Base-by-base conservation (phyloP, 139 green algal species). In the Chlamydomonas sphaeroides region DNA sequence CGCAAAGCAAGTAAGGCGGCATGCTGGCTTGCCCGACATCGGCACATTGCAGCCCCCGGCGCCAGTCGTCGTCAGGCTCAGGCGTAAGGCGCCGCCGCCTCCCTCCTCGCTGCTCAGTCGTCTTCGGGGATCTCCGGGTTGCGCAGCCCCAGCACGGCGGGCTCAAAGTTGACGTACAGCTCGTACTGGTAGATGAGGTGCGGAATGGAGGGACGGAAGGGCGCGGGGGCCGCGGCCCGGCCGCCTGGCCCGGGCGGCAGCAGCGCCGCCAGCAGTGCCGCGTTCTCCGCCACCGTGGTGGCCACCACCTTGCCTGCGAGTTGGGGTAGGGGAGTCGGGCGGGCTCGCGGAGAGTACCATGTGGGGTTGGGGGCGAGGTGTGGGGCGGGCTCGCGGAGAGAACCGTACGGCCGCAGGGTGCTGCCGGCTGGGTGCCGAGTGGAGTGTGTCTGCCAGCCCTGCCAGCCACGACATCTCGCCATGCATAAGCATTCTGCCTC, bases 281-380 rank as follows among this genome's bases (percentile, higher is more conserved):
- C 86, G 65, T 95, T 95, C 86, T 96, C 93, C 14, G 87, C 80
- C 20, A 95, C 92, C 23, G 92, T 96, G 65, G 75, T 95, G 51
- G 76, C 68, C 2, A 96, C 65, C 8, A 94, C 85, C 67, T 92
- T 94, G 63, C 82, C 88, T 85, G 80, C 5, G 30, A 17, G 36
- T 5, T 28, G 30, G 17, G 30, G 14, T 6, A 6, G 62, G 6
- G 32, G 30, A 18, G 57, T 18, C 28, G 15, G 30, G 8, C 5
- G 25, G 57, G 7, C 26, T 35, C 26, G 57, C 6, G 28, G 28
- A 28, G 30, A 66, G 7, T n/a, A n/a, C n/a, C n/a, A n/a, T n/a
- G n/a, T n/a, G n/a, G n/a, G 33, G 7, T 5, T 28, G 30, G 17
- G 30, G 14, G 33, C 33, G 62, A 6, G 32, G 30, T 35, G 57